phyloP scores from a whole-genome alignment of 306 rosid genomes.

The apple (Malus domestica) region DNA sequence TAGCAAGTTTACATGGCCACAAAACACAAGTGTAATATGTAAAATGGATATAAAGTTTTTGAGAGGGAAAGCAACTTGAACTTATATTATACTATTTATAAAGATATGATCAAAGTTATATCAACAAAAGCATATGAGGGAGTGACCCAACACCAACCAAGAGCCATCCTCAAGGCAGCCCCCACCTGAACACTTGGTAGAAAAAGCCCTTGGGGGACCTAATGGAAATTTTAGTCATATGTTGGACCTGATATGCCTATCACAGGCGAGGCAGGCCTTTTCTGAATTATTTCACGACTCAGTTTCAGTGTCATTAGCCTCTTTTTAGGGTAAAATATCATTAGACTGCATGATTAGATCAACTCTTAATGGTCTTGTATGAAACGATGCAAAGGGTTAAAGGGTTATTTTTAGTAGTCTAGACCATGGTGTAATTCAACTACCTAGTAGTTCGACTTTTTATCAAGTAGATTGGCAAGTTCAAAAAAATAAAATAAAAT shows the following conservation, averaged over 20 bases:
- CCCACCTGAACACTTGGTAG: not conserved
- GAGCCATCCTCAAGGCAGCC: not conserved
- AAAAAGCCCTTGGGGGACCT: not conserved
- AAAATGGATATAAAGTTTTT: not conserved
- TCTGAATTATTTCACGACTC: too few relatives aligned
- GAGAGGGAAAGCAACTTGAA: not conserved
- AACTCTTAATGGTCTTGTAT: too few relatives aligned
- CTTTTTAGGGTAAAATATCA: too few relatives aligned
- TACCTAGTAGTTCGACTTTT: too few relatives aligned
- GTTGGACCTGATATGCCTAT: not conserved
- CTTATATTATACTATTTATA: not conserved
- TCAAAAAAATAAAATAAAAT: too few relatives aligned
- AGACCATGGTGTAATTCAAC: too few relatives aligned
- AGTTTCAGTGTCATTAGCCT: too few relatives aligned
- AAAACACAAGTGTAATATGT: not conserved
- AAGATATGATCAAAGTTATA: not conserved
- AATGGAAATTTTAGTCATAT: not conserved
- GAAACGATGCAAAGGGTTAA: too few relatives aligned
- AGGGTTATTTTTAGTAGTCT: too few relatives aligned
- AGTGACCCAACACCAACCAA: not conserved
- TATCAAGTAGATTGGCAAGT: too few relatives aligned
- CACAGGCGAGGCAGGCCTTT: not conserved
- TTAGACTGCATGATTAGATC: too few relatives aligned
- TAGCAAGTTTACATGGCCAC: not conserved
- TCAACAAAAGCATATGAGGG: not conserved